phyloP scores from a whole-genome alignment of 345 rosid genomes.

The Brassica napus region Da-Ae NC_063446.1:8392001-8392500 shows the following conservation, averaged over 20 bases:
- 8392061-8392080: not conserved
- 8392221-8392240: not conserved
- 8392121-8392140: no score
- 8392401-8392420: no score
- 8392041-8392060: not conserved
- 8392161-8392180: no score
- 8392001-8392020: no score
- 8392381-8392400: not conserved
- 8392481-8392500: conserved; percentile 60
- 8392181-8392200: not conserved
- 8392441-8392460: not conserved
- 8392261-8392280: conserved; percentile 28
- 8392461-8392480: conserved; percentile 49
- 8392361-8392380: conserved; percentile 73
- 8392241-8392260: not conserved
- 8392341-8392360: conserved; percentile 72
- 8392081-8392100: not conserved
- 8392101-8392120: no score
- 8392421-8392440: not conserved
- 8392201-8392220: not conserved
- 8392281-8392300: conserved; percentile 65
- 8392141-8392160: no score
- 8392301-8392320: conserved; percentile 47
- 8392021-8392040: not conserved
- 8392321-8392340: conserved; percentile 66